Evolutionary conservation across 495 filamentous ascomycete genomes (phyloP), one percentile per base, ranked within the genome.

Genomic region (Annulohypoxylon moriforme): DNA sequence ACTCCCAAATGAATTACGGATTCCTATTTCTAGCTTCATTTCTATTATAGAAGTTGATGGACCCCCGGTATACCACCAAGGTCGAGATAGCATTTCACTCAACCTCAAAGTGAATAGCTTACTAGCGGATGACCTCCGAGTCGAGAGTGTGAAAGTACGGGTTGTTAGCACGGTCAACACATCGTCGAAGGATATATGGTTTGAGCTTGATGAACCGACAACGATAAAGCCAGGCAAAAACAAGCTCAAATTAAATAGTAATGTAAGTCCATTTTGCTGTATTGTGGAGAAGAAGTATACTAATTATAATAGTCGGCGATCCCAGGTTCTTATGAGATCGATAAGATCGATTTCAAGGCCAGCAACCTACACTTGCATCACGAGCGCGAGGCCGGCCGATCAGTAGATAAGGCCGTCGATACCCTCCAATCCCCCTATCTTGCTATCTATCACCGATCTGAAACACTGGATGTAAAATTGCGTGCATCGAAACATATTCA

Each of bases 31-130:
- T 0, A 87, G 87, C 50, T 96, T 93, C 74, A 97, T 97, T 77
- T 86, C 82, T 56, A 85, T 90, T 57, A 77, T 97, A 9, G 78
- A 86, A 27, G 84, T 97, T 3, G 89, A 93, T 47, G 90, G 88
- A 0, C 87, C 88, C 25, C 88, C 94, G 14, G 81, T 84, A 16
- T 92, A 97, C 73, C 87, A 88, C 47, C 84, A 89, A 4, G 87
- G 89, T 22, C 88, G 85, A 71, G 96, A 98, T 79, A 90, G 93
- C 24, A 95, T 97, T 69, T 87, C 91, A 34, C 77, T 97, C 34
- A 83, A 85, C 34, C 73, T 99, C 9, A 85, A 85, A 34, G 81
- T 98, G 53, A 83, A 87, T 34, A 94, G 93, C 78, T 78, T 97
- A 1, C 80, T 97, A 2, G 86, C 87, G 5, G 92, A 93, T 42